Conservation (phyloP, 441 rosid species). For the Sinapis alba region DNA sequence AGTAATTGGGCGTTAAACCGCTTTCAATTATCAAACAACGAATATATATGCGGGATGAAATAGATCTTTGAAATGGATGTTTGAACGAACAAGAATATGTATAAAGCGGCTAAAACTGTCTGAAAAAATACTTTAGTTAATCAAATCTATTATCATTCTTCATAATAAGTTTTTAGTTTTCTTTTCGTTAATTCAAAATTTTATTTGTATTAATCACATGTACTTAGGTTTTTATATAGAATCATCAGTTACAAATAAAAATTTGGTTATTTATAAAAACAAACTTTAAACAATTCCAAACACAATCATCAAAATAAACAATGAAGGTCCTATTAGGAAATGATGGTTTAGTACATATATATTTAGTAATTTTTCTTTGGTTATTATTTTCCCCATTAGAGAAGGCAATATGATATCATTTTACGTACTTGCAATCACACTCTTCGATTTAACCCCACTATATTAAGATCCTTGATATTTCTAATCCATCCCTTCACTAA, state of each 20-base stretch:
- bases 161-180: background rate
- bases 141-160: background rate
- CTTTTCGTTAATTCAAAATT: background rate
- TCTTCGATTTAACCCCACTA: slow-evolving; percentile 42
- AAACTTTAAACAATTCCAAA: background rate
- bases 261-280: background rate
- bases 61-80: background rate
- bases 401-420: background rate
- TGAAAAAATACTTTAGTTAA: background rate
- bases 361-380: background rate
- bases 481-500: background rate
- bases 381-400: background rate
- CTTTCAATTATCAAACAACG: background rate
- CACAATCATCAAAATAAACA: background rate
- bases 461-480: slow-evolving; percentile 14
- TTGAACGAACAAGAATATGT: background rate
- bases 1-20: background rate
- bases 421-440: background rate
- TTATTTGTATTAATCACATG: background rate
- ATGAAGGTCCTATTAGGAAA: background rate
- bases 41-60: background rate
- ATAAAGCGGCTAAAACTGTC: background rate
- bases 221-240: background rate
- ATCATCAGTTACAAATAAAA: background rate
- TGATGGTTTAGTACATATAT: background rate